Percentiles rank a stretch among this genome's conserved stretches.
These are phyloP conservation scores for Strigomonas galati DNA, from an alignment of 208 protist species.

Conservation along the genomic window DNA sequence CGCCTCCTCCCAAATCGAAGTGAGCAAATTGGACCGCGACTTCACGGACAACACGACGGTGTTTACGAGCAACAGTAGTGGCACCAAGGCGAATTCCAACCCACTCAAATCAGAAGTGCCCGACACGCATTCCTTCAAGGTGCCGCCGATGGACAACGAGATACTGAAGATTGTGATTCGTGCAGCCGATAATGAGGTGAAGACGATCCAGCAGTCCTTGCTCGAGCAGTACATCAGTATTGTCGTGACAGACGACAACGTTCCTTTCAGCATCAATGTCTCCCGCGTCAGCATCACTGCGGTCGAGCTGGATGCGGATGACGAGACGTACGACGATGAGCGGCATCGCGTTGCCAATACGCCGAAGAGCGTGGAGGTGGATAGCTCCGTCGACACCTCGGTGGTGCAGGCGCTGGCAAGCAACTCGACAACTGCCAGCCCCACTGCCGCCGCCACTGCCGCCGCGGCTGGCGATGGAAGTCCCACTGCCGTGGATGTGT, in stretches of 20 bases:
- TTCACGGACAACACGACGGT: not conserved
- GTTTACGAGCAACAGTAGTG: not conserved
- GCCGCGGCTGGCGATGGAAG: not conserved
- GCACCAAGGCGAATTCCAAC: constrained; percentile 8
- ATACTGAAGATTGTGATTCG: constrained; percentile 1
- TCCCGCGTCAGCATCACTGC: constrained; percentile 59
- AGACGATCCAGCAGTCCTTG: constrained; percentile 28
- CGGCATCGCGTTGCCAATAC: not conserved
- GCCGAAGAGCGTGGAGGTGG: not conserved
- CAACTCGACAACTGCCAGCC: not conserved
- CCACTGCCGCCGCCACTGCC: not conserved
- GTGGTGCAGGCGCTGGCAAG: not conserved
- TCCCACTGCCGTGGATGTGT: not conserved
- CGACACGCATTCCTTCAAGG: not conserved
- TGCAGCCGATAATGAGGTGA: constrained; percentile 11
- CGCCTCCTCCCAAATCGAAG: not conserved
- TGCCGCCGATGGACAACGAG: not conserved
- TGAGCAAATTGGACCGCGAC: not conserved
- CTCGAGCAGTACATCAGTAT: constrained; percentile 70
- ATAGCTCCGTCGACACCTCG: not conserved
- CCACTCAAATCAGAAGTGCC: not conserved
- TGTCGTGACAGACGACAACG: constrained; percentile 67
- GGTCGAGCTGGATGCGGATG: constrained; percentile 15
- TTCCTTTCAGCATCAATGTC: constrained; percentile 53
- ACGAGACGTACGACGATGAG: constrained; percentile 9